Evolutionary conservation across 2,329 filamentous ascomycete species (phyloP).

Genomic region (Apiospora pterosperma): DNA sequence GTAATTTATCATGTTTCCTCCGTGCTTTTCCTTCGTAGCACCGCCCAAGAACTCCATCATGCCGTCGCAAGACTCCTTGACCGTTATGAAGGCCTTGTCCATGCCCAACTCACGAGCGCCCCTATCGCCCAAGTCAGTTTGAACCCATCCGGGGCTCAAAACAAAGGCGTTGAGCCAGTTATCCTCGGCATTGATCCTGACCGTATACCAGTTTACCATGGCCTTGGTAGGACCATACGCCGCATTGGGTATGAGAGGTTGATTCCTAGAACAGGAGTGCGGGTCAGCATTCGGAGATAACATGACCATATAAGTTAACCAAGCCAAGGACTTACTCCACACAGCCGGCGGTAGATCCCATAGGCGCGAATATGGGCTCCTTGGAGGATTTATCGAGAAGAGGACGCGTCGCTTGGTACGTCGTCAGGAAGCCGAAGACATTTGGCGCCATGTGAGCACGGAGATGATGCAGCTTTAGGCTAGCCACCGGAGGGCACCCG

Average conservation of each 20-base stretch:
- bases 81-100: slow-evolving; percentile 26
- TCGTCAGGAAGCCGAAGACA: slow-evolving; percentile 32
- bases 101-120: slow-evolving; percentile 29
- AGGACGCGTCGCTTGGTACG: slow-evolving; percentile 40
- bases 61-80: slow-evolving; percentile 31
- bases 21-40: slow-evolving; percentile 8
- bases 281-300: neutral
- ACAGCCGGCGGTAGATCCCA: slow-evolving; percentile 23
- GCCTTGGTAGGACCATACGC: slow-evolving; percentile 43
- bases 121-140: slow-evolving; percentile 35
- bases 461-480: slow-evolving; percentile 33
- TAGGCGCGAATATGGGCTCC: slow-evolving; percentile 31
- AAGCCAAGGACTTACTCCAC: neutral
- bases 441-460: slow-evolving; percentile 38
- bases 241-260: slow-evolving; percentile 8
- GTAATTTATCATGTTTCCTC: slow-evolving; percentile 6
- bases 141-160: slow-evolving; percentile 32
- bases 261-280: neutral
- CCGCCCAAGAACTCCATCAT: slow-evolving; percentile 21
- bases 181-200: slow-evolving; percentile 24
- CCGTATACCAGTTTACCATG: slow-evolving; percentile 24
- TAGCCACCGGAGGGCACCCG: slow-evolving; percentile 25
- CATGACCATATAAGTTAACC: too few relatives aligned
- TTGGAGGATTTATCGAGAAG: slow-evolving; percentile 30
- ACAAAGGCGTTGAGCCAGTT: slow-evolving; percentile 25